Conservation (phyloP, 73 alveolate genomes). For the Paramecium sonneborni region DNA sequence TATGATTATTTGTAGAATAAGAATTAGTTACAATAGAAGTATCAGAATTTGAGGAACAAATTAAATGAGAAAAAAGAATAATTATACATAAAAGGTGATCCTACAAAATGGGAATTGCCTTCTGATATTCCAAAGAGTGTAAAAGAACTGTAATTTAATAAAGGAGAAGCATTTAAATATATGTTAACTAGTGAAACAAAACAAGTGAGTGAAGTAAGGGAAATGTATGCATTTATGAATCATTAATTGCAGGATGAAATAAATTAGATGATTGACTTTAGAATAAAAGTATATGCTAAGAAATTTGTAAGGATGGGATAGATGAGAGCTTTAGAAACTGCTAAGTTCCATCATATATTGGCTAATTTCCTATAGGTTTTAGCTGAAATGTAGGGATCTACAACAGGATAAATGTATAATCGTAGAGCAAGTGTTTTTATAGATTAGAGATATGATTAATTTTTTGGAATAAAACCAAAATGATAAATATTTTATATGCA, state of each 20-base stretch:
- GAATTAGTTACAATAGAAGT: not conserved
- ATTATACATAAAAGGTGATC: conserved; percentile 13
- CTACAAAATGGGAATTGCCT: conserved; percentile 57
- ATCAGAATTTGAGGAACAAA: not conserved
- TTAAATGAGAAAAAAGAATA: not conserved
- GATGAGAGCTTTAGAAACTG: conserved; percentile 30
- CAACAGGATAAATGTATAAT: conserved; percentile 31
- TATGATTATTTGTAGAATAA: not conserved
- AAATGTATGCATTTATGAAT: conserved; percentile 26
- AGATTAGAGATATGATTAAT: conserved; percentile 9
- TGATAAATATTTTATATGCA: not conserved
- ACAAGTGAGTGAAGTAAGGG: not conserved
- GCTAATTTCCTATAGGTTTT: conserved; percentile 35
- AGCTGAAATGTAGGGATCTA: not conserved
- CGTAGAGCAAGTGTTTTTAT: conserved; percentile 2
- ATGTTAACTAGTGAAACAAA: conserved; percentile 41
- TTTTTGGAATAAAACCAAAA: conserved; percentile 20
- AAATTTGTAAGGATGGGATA: conserved; percentile 36
- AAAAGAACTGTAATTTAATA: conserved; percentile 20
- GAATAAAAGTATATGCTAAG: conserved; percentile 42
- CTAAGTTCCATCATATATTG: conserved; percentile 38
- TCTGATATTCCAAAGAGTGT: conserved; percentile 51
- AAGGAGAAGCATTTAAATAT: conserved; percentile 53
- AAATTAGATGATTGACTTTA: conserved; percentile 27
- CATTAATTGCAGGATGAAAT: conserved; percentile 32